Percentiles rank a stretch among this genome's conserved stretches.
Evolutionary conservation across 176 grass and related monocot genomes (phyloP).

Genomic region (Aechmea fasciata): DNA sequence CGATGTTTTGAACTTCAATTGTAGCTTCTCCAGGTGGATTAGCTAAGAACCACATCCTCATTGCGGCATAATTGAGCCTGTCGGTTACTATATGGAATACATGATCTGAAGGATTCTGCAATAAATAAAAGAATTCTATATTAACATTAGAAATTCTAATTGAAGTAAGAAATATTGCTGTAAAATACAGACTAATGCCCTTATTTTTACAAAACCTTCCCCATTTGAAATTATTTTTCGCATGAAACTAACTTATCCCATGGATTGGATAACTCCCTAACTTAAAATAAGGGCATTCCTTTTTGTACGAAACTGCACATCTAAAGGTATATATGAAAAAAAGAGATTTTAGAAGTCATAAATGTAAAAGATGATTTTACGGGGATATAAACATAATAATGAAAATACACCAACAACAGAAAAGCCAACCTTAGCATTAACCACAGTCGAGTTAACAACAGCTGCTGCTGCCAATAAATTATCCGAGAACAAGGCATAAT

Average conservation of each 20-base stretch:
- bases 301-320: background rate
- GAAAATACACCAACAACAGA: conserved; percentile 10
- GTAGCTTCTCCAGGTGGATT: conserved; percentile 72
- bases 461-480: conserved; percentile 72
- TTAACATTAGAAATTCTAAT: background rate
- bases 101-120: conserved; percentile 71
- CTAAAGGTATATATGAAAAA: no score
- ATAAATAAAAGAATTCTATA: conserved; percentile 7
- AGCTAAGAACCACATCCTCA: conserved; percentile 91
- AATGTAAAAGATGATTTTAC: no score
- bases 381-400: background rate
- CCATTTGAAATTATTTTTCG: no score
- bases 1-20: conserved; percentile 67
- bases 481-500: conserved; percentile 29
- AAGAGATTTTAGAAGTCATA: no score
- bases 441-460: conserved; percentile 79
- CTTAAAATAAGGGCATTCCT: background rate
- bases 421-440: conserved; percentile 72
- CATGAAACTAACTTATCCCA: no score
- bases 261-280: background rate
- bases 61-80: conserved; percentile 71
- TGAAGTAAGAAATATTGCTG: background rate
- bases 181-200: no score
- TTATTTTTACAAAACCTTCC: no score
- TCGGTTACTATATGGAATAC: conserved; percentile 91